These are phyloP conservation scores for Friedmanniomyces simplex DNA, from an alignment of 495 filamentous ascomycete species.

Conservation along the genomic window DNA sequence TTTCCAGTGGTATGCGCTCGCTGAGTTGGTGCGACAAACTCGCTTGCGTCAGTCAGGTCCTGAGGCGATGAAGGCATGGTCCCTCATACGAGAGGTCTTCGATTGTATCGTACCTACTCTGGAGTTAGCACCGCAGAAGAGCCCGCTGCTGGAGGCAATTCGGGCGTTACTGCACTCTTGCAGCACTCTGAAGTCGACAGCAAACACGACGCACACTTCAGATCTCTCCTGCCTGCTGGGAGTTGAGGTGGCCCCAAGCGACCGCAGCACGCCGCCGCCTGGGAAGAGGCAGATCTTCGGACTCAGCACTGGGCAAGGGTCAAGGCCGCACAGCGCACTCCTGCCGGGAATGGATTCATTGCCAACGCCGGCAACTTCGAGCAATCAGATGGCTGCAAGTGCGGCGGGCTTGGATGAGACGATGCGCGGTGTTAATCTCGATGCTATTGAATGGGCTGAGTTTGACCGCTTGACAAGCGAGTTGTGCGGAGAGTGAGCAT, in stretches of 20 bases:
- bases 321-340: slow-evolving; percentile 1
- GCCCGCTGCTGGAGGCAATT: neutral
- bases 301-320: neutral
- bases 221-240: neutral
- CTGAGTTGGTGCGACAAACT: neutral
- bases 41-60: neutral
- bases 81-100: neutral
- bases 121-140: neutral
- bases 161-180: neutral
- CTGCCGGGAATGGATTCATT: slow-evolving; percentile 3
- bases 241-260: too few species aligned
- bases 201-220: neutral
- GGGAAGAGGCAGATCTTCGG: neutral
- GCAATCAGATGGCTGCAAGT: neutral
- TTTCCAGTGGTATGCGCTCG: slow-evolving; percentile 8
- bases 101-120: neutral
- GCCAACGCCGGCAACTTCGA: neutral
- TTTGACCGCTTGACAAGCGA: slow-evolving; percentile 7
- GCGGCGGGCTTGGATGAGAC: neutral
- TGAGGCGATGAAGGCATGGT: neutral
- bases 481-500: slow-evolving; percentile 1
- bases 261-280: neutral
- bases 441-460: slow-evolving; percentile 6
- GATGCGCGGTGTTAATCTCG: neutral
- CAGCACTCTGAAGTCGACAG: neutral